A percentile compares a stretch with the other conserved stretches of the same genome.
Evolutionary conservation across 2,329 filamentous ascomycete genomes (phyloP).

Genomic region (Mycosphaerella arachidis): DNA sequence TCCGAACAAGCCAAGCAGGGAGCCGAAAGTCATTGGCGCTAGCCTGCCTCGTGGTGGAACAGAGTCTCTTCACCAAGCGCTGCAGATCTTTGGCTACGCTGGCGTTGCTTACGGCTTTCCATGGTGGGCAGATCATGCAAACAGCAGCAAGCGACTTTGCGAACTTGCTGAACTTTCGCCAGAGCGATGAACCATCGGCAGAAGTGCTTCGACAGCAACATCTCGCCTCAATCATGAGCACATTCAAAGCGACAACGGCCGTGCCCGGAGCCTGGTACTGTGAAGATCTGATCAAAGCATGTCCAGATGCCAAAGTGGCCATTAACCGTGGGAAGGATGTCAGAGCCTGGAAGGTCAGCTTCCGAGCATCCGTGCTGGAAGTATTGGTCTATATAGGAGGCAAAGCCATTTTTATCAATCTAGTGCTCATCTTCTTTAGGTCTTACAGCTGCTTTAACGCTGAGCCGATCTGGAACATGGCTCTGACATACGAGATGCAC

Average conservation of each 20-base stretch:
- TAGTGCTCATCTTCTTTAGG: no score
- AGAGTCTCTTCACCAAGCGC: conserved; percentile 16
- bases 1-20: background rate
- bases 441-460: background rate
- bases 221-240: background rate
- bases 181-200: background rate
- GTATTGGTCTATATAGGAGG: background rate
- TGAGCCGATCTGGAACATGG: background rate
- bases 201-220: background rate
- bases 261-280: conserved; percentile 23
- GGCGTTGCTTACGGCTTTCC: conserved; percentile 18
- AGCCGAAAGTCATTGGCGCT: conserved; percentile 14
- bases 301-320: conserved; percentile 37
- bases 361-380: background rate
- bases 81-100: conserved; percentile 14
- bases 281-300: conserved; percentile 33
- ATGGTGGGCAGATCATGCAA: background rate
- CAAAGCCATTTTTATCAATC: no score
- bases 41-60: conserved; percentile 18
- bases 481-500: background rate
- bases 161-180: background rate
- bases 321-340: conserved; percentile 15
- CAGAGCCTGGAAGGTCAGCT: background rate
- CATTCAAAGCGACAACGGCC: background rate
- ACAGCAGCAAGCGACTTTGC: background rate